Base-by-base conservation (phyloP, 371 early-diverging fungal species). In the Mucor racemosus region DNA sequence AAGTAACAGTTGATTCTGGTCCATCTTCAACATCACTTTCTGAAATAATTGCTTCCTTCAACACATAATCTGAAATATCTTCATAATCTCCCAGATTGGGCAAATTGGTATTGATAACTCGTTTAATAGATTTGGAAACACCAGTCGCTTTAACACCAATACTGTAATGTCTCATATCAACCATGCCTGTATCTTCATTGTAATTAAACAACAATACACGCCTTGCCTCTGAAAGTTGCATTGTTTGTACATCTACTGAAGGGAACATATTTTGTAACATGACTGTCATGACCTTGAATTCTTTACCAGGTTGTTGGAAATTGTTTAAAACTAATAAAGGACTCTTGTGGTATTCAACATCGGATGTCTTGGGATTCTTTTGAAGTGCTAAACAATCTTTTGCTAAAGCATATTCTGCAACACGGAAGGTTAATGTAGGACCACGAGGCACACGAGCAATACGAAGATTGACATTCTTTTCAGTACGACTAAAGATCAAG, bases 251-350 rank as follows among this genome's bases (percentile, higher is more conserved):
- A 80, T 96, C 94, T 67, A 99, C 94, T 4, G 98, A 78, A 0
- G 99, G 97, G 69, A 97, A 96, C 91, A 99, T 87, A 77, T 95
- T 96, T 71, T 97, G 99, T 66, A 99, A 86, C 90, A 96, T 91
- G 35, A 95, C 92, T 4, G 94, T 89, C 90, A 96, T 91, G 44
- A 99, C 86, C 76, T 95, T 94, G 73, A 95, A 86, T 63, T 95
- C 89, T 54, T 92, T 92, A 33, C 87, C 87, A 66, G 91, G 88
- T 35, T 84, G 86, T 38, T 86, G 89, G 80, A 97, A 96, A 78
- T 95, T 95, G 78, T 98, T 98, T 44, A 98, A 82, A 3, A 98
- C 95, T 17, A 98, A 78, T 78, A 97, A 77, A 15, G 98, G 98
- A 15, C 95, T 77, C 13, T 86, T 83, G 39, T 84, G 82, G 69